These are phyloP conservation scores for Marchantia paleacea DNA, from an alignment of 225 moss, liverwort and hornwort species.

Conservation along the genomic window DNA sequence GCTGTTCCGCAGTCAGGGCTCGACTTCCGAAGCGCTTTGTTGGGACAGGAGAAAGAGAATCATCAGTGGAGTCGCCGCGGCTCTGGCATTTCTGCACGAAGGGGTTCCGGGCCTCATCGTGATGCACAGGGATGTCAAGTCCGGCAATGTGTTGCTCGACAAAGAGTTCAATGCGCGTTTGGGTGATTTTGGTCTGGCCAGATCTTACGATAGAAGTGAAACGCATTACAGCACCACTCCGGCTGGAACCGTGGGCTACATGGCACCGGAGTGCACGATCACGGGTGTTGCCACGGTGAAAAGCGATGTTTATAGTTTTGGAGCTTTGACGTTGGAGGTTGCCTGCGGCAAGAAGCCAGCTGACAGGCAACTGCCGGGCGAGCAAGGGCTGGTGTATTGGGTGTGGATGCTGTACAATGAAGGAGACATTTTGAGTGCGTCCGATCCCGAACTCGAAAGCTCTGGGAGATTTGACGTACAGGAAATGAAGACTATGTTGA, in stretches of 20 bases:
- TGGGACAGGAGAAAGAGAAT: constrained; percentile 28
- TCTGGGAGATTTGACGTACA: background rate
- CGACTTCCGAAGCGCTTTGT: background rate
- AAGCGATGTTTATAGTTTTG: constrained; percentile 32
- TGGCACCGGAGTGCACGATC: constrained; percentile 25
- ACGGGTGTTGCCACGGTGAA: constrained; percentile 26
- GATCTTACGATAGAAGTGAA: constrained; percentile 6
- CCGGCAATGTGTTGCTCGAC: constrained; percentile 36
- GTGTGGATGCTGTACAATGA: constrained; percentile 3
- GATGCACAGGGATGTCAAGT: constrained; percentile 33
- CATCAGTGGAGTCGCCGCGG: constrained; percentile 21
- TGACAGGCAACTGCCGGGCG: background rate
- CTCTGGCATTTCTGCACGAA: constrained; percentile 27
- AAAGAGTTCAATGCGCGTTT: constrained; percentile 24
- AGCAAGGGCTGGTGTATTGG: constrained; percentile 7
- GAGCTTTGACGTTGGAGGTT: constrained; percentile 28
- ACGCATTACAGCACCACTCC: constrained; percentile 3
- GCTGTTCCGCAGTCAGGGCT: background rate
- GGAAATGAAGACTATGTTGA: background rate
- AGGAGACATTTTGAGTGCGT: constrained; percentile 4
- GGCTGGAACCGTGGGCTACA: constrained; percentile 27
- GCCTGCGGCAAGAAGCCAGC: constrained; percentile 23
- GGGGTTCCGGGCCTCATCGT: constrained; percentile 20
- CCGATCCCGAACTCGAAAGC: constrained; percentile 1
- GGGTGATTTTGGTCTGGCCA: constrained; percentile 30